Evolutionary conservation across 495 filamentous ascomycete species (phyloP), one percentile per base, ranked within the genome.

Genomic region (Lepidopterella palustris): DNA sequence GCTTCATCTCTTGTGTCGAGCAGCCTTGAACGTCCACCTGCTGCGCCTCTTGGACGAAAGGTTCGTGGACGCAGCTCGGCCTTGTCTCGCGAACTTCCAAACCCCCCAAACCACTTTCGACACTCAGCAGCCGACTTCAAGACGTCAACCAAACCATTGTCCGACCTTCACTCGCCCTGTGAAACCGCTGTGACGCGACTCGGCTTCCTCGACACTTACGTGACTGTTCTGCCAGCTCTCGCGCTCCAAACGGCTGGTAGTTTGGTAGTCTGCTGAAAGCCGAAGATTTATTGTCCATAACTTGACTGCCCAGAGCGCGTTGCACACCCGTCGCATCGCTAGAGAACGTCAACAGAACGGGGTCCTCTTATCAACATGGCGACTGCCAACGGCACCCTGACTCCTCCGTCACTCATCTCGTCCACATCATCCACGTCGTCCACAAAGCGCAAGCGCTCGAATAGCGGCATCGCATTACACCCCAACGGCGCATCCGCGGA

Each of bases 361-460:
- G 35, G 42, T 20, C 48, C 50, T 29, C 10, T 59, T 59, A 50
- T 53, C 62, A 68, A 60, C 59, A 66, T 67, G 63, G 58, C 67
- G 45, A 56, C 63, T 53, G 54, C 64, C 48, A 71, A 73, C 58
- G 71, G 69, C 53, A 48, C 57, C 40, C 61, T 66, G 48, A 67
- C 65, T 39, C 65, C 69, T 50, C 63, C 69, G n/a, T 39, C 61
- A 40, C 60, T 57, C 24, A 53, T 53, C 9, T 56, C 61, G 3
- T 45, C 60, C 56, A 26, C 64, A 32, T 64, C 73, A 28, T 72
- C 69, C 51, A 60, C 67, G 5, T 63, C 68, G 20, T 29, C 27
- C 59, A 68, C 60, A 31, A 71, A 71, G 45, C 67, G 69, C 20
- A 71, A 71, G 53, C 67, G 69, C 15, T 61, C 67, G 15, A 51